Conservation (phyloP, 2,329 filamentous ascomycete species). For the Aspergillus aculeatinus region DNA sequence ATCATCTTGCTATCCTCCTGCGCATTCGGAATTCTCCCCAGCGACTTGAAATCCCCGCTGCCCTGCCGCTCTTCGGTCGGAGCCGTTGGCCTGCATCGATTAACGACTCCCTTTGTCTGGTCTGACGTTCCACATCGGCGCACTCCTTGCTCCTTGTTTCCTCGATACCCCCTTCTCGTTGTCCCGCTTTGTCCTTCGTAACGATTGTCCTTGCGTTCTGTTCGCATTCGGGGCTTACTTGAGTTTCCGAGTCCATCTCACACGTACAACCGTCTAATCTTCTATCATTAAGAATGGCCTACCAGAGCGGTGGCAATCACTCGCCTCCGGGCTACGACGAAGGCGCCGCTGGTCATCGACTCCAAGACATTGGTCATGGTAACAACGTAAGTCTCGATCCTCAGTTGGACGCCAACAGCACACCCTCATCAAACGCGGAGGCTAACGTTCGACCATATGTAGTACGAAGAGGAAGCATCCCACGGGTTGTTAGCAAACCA, state of each 20-base stretch:
- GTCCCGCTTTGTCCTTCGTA: constrained; percentile 1
- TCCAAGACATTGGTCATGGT: constrained; percentile 63
- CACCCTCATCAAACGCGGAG: not conserved
- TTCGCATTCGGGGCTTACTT: constrained; percentile 13
- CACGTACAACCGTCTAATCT: constrained; percentile 11
- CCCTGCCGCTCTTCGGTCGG: constrained; percentile 3
- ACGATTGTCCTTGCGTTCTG: constrained; percentile 18
- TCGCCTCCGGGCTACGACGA: constrained; percentile 53
- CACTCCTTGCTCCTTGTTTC: constrained; percentile 19
- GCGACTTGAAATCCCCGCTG: constrained; percentile 12
- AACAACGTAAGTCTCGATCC: constrained; percentile 55
- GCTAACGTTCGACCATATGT: not conserved
- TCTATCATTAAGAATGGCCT: constrained; percentile 55
- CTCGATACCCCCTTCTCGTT: constrained; percentile 23
- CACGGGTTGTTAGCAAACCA: constrained; percentile 47
- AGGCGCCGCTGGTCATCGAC: constrained; percentile 56
- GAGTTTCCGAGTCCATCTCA: constrained; percentile 15
- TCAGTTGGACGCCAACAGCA: no score
- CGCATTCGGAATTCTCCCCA: constrained; percentile 8
- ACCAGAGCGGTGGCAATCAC: constrained; percentile 56
- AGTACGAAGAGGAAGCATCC: constrained; percentile 49
- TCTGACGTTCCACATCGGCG: constrained; percentile 15
- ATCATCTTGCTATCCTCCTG: constrained; percentile 13
- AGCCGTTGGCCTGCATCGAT: constrained; percentile 9
- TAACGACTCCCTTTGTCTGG: constrained; percentile 7